Evolutionary conservation across 2,329 filamentous ascomycete species (phyloP).

Genomic region (Nemania sp.): DNA sequence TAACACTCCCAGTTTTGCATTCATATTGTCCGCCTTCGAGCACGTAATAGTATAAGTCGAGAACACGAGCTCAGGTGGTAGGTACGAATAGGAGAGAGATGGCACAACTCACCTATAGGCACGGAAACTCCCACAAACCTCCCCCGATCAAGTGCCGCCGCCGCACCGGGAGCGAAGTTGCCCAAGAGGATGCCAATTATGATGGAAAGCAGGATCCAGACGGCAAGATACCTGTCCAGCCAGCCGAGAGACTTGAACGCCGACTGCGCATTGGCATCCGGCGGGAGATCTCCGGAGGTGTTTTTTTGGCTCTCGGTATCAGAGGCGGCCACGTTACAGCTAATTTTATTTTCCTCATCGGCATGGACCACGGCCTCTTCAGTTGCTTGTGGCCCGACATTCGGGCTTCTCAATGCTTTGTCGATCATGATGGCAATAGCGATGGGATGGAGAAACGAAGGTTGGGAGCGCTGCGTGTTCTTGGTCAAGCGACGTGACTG

Average conservation of each 20-base stretch:
- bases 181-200: conserved; percentile 73
- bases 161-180: conserved; percentile 70
- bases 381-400: neutral
- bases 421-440: neutral
- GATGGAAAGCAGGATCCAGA: conserved; percentile 83
- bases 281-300: neutral
- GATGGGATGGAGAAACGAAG: neutral
- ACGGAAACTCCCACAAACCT: conserved; percentile 64
- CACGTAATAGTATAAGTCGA: neutral
- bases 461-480: neutral
- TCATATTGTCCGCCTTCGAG: neutral
- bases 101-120: conserved; percentile 33
- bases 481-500: neutral
- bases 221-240: conserved; percentile 66
- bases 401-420: neutral
- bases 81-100: neutral
- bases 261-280: conserved; percentile 38
- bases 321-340: neutral
- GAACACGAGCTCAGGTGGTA: neutral
- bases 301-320: conserved; percentile 24
- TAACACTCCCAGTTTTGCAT: neutral
- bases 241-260: conserved; percentile 60
- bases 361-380: neutral
- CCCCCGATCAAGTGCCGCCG: conserved; percentile 67
- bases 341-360: conserved; percentile 7